Conservation (phyloP, 768 basidiomycete genomes). For the Termitomyces sp. region DNA sequence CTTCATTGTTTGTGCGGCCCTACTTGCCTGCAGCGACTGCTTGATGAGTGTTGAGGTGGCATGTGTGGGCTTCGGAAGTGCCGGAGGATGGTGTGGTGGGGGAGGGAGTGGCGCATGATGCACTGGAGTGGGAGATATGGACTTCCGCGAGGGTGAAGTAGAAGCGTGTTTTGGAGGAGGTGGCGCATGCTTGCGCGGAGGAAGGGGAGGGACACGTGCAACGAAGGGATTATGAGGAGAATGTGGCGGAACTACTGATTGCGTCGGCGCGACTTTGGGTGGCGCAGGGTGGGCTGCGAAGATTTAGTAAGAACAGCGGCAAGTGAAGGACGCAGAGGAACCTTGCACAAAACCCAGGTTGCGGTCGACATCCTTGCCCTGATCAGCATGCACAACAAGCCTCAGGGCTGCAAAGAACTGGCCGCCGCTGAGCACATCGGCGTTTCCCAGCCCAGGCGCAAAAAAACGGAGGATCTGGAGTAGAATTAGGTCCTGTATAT, state of each 20-base stretch:
- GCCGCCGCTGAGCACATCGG: slow-evolving; percentile 55
- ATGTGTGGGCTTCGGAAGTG: slow-evolving; percentile 40
- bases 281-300: slow-evolving; percentile 15
- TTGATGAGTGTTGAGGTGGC: slow-evolving; percentile 62
- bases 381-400: slow-evolving; percentile 56
- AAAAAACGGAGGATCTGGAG: slow-evolving; percentile 63
- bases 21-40: slow-evolving; percentile 70
- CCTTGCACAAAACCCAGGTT: slow-evolving; percentile 74
- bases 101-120: background rate
- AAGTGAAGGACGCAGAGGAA: slow-evolving; percentile 24
- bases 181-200: slow-evolving; percentile 41
- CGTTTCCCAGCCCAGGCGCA: slow-evolving; percentile 44
- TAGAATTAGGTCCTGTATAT: background rate
- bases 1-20: slow-evolving; percentile 66
- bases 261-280: slow-evolving; percentile 9
- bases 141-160: slow-evolving; percentile 17
- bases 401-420: slow-evolving; percentile 76
- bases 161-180: slow-evolving; percentile 34
- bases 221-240: slow-evolving; percentile 37
- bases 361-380: slow-evolving; percentile 58
- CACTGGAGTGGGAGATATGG: slow-evolving; percentile 11
- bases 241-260: slow-evolving; percentile 10
- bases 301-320: background rate
- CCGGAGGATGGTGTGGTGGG: slow-evolving; percentile 14
- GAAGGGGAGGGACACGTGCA: slow-evolving; percentile 38